Evolutionary conservation across 352 stramenopile genomes (phyloP), one percentile per base, ranked within the genome.

Genomic region (Globisporangium irregulare): DNA sequence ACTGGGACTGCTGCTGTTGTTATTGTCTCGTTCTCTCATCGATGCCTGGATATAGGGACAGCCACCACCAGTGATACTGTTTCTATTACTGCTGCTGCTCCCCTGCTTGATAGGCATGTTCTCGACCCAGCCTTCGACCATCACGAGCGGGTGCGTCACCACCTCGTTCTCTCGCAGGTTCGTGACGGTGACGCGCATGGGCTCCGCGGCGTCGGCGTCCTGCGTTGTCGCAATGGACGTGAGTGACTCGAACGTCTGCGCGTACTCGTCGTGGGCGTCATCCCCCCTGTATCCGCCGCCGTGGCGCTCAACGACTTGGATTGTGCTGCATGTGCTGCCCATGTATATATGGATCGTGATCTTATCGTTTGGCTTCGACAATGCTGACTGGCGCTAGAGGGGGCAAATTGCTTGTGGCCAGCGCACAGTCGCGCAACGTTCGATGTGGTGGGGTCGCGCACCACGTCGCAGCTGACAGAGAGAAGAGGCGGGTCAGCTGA

Each of bases 111-210:
- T 12, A 8, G 38, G 56, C 6, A 79, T 48, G 22, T 71, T 58
- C 7, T 25, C 32, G 24, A 90, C 64, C 43, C 38, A 62, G n/a
- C 83, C 81, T 59, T 90, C 76, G 27, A 90, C 62, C 46, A 91
- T 67, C 27, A 89, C 72, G 55, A 90, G 72, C 18, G 81, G 74
- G 57, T 89, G 77, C 24, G 74, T 61, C 38, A 91, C 62, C 9
- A 71, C 81, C 57, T 94, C 95, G 48, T 89, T 89, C 71, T 95
- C 81, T 62, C 83, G 74, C 27, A 96, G 71, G 67, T 96, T 98
- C 59, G 91, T 81, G 12, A 98, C 81, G 10, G 86, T 71, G 71
- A 91, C 81, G 24, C 48, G 46, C 22, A 57, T 20, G 46, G 29
- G 55, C 22, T 56, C 43, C 14, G 7, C 14, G 2, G 51, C 14